A percentile compares a stretch with the other conserved stretches of the same genome.
phyloP scores from a whole-genome alignment of 2,329 filamentous ascomycete genomes.

The Epichloe glyceriae region DNA sequence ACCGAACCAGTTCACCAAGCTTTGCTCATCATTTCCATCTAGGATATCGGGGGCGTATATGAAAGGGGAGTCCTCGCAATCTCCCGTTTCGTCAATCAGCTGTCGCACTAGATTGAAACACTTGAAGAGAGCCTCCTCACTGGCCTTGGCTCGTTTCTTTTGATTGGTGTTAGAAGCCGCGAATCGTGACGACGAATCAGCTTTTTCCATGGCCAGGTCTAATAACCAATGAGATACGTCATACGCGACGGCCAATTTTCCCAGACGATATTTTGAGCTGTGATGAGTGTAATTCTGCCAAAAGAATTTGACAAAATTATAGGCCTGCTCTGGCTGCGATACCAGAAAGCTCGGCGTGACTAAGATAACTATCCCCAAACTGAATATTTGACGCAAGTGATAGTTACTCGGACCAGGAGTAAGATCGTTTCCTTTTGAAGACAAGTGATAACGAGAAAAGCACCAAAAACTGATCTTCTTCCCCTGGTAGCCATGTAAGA shows the following conservation, averaged over 20 bases:
- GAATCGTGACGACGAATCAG: background rate
- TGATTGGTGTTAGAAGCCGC: background rate
- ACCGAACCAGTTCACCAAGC: conserved; percentile 49
- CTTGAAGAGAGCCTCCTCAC: conserved; percentile 14
- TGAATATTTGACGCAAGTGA: conserved; percentile 18
- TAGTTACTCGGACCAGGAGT: conserved; percentile 9
- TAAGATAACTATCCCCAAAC: conserved; percentile 21
- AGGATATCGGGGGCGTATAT: conserved; percentile 34
- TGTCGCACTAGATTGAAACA: conserved; percentile 10
- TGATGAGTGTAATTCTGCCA: conserved; percentile 11
- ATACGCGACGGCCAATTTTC: conserved; percentile 19
- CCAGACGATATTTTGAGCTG: conserved; percentile 5
- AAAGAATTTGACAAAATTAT: conserved; percentile 24
- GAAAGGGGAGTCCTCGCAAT: conserved; percentile 19
- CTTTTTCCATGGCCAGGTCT: conserved; percentile 14
- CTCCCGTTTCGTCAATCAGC: conserved; percentile 8
- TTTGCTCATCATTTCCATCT: conserved; percentile 47
- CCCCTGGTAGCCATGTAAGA: conserved; percentile 18
- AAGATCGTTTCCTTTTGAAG: background rate
- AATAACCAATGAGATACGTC: conserved; percentile 18
- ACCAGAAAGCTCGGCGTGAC: conserved; percentile 30
- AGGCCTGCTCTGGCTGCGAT: conserved; percentile 22
- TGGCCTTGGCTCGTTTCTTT: conserved; percentile 2
- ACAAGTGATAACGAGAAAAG: conserved; percentile 13
- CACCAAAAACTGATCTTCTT: conserved; percentile 25